Percentiles rank a stretch among this genome's conserved stretches.
These are phyloP conservation scores for Solanum etuberosum DNA, from an alignment of 257 asterid genomes.

Conservation along the genomic window DNA sequence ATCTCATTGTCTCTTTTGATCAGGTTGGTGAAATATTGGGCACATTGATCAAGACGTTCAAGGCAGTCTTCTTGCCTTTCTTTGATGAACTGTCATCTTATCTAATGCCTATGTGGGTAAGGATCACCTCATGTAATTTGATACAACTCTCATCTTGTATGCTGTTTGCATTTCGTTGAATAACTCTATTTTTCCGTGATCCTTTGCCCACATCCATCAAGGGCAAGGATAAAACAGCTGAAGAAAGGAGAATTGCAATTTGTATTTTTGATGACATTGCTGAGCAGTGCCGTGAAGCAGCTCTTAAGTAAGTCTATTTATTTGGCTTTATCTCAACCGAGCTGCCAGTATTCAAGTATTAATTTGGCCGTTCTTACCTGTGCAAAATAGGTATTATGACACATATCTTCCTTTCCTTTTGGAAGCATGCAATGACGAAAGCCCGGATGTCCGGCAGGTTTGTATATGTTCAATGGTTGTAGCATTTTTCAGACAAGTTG, in stretches of 20 bases:
- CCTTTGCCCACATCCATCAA: conserved; percentile 4
- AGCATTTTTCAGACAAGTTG: background rate
- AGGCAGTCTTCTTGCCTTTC: conserved; percentile 90
- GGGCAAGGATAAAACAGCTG: conserved; percentile 97
- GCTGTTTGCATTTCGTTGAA: background rate
- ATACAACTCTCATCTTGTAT: background rate
- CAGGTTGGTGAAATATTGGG: conserved; percentile 96
- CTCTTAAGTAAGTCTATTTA: conserved; percentile 43
- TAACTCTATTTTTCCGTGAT: background rate
- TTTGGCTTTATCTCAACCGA: background rate
- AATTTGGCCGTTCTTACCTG: background rate
- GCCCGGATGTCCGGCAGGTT: conserved; percentile 94
- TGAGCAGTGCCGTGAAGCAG: conserved; percentile 89
- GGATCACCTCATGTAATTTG: conserved; percentile 11
- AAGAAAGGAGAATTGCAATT: conserved; percentile 96
- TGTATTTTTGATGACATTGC: conserved; percentile 99
- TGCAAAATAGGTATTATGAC: conserved; percentile 65
- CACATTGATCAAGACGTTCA: conserved; percentile 82
- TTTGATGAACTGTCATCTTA: conserved; percentile 85
- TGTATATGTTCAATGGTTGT: background rate
- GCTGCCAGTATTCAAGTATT: background rate
- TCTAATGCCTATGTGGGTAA: conserved; percentile 99
- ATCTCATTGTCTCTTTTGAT: background rate
- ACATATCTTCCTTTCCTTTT: conserved; percentile 86
- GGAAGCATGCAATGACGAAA: conserved; percentile 96